phyloP scores from a whole-genome alignment of 768 basidiomycete species.

The Mrakia blollopis region DNA sequence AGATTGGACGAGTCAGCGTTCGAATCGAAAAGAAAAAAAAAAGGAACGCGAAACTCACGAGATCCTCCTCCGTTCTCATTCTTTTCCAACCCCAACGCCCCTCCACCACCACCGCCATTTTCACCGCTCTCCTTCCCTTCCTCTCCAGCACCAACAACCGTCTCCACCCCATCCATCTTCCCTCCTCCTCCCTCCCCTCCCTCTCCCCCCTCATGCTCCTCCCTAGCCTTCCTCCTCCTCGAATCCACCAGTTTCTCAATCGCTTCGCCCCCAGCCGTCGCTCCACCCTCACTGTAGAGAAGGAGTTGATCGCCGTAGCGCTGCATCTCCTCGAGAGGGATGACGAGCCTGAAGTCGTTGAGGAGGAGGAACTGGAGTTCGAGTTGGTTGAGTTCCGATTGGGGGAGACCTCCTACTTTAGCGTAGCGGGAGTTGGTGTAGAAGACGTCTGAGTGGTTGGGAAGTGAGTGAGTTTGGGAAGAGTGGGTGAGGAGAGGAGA shows the following conservation, averaged over 20 bases:
- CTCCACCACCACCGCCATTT: background rate
- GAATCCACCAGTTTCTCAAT: conserved; percentile 10
- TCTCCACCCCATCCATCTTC: background rate
- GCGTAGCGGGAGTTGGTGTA: conserved; percentile 99
- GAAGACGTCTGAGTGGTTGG: conserved; percentile 64
- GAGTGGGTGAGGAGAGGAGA: background rate
- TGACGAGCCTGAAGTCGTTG: conserved; percentile 88
- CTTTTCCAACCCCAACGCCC: background rate
- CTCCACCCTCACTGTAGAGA: conserved; percentile 45
- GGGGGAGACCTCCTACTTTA: conserved; percentile 94
- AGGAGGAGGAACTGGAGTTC: conserved; percentile 95
- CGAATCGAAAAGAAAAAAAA: background rate
- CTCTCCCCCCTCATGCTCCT: background rate
- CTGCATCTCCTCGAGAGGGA: conserved; percentile 87
- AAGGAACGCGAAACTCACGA: background rate
- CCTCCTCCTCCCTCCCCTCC: background rate
- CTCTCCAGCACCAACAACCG: background rate
- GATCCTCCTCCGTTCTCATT: background rate
- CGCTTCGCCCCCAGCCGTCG: conserved; percentile 7
- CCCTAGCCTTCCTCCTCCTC: background rate
- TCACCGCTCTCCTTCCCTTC: background rate
- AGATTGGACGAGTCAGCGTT: background rate
- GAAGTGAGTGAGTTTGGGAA: background rate
- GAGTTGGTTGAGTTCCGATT: conserved; percentile 83
- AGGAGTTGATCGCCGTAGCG: conserved; percentile 87